Evolutionary conservation across 305 asterid species (phyloP).

Genomic region (Solanum hybrid): DNA sequence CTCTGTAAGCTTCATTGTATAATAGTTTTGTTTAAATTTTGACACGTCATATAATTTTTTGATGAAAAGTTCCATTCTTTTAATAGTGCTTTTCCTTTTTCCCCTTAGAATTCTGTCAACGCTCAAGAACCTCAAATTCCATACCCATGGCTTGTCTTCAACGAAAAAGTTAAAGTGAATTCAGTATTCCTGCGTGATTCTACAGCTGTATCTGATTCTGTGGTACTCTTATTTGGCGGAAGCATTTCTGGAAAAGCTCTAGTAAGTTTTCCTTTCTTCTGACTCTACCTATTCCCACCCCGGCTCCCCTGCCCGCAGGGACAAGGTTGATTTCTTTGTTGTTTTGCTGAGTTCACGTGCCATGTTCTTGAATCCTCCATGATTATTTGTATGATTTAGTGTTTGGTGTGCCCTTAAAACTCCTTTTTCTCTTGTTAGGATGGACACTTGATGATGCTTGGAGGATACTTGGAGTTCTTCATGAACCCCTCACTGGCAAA

Average conservation of each 20-base stretch:
- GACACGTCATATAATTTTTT: background rate
- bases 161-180: slow-evolving; percentile 87
- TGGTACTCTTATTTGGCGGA: slow-evolving; percentile 86
- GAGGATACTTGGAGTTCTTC: slow-evolving; percentile 87
- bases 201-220: slow-evolving; percentile 82
- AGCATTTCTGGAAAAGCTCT: slow-evolving; percentile 44
- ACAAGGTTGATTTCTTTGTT: background rate
- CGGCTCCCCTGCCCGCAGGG: background rate
- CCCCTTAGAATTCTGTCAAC: slow-evolving; percentile 68
- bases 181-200: slow-evolving; percentile 90
- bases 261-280: slow-evolving; percentile 36
- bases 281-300: background rate
- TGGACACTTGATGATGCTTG: slow-evolving; percentile 87
- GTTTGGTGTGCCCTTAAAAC: slow-evolving; percentile 7
- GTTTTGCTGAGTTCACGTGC: background rate
- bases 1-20: slow-evolving; percentile 46
- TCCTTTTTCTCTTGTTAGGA: slow-evolving; percentile 34
- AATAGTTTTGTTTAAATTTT: background rate
- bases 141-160: slow-evolving; percentile 88
- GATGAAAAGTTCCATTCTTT: background rate
- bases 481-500: slow-evolving; percentile 66
- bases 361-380: slow-evolving; percentile 1
- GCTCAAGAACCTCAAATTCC: slow-evolving; percentile 65
- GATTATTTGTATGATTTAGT: slow-evolving; percentile 8
- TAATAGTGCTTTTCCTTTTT: slow-evolving; percentile 5